phyloP scores from a whole-genome alignment of 371 early-diverging fungal species.

The Umbelopsis sp. region DNA sequence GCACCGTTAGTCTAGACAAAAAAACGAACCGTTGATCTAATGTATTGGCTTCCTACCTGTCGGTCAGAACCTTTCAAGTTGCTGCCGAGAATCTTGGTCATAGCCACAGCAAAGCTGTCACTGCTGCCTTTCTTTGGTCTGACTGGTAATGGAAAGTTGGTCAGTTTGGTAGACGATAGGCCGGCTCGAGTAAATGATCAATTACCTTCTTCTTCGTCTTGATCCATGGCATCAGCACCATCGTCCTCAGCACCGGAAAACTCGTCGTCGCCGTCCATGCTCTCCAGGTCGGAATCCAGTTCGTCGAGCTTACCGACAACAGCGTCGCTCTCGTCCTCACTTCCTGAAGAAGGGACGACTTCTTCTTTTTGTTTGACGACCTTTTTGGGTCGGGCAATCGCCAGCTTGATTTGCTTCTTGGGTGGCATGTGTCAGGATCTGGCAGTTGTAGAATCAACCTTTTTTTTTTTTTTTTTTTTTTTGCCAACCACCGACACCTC shows the following conservation, averaged over 20 bases:
- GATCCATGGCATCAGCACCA: slow-evolving; percentile 22
- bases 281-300: slow-evolving; percentile 22
- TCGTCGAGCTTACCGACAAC: slow-evolving; percentile 22
- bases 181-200: not conserved
- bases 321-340: slow-evolving; percentile 30
- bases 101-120: slow-evolving; percentile 64
- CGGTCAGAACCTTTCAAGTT: slow-evolving; percentile 53
- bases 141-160: slow-evolving; percentile 22
- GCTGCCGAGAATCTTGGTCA: slow-evolving; percentile 71
- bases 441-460: not conserved
- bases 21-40: not conserved
- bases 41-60: slow-evolving; percentile 29
- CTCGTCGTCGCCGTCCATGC: slow-evolving; percentile 22
- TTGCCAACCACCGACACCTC: too few relatives aligned
- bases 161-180: not conserved
- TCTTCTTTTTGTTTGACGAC: not conserved
- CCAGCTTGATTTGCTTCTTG: slow-evolving; percentile 12
- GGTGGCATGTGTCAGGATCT: not conserved
- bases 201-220: slow-evolving; percentile 25
- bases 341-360: slow-evolving; percentile 22
- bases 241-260: slow-evolving; percentile 21
- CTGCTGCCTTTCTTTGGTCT: slow-evolving; percentile 50
- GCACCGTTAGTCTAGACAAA: not conserved
- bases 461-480: not conserved
- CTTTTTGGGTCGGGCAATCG: slow-evolving; percentile 1